Conservation (phyloP, 2,329 filamentous ascomycete genomes). For the Colletotrichum magnum region DNA sequence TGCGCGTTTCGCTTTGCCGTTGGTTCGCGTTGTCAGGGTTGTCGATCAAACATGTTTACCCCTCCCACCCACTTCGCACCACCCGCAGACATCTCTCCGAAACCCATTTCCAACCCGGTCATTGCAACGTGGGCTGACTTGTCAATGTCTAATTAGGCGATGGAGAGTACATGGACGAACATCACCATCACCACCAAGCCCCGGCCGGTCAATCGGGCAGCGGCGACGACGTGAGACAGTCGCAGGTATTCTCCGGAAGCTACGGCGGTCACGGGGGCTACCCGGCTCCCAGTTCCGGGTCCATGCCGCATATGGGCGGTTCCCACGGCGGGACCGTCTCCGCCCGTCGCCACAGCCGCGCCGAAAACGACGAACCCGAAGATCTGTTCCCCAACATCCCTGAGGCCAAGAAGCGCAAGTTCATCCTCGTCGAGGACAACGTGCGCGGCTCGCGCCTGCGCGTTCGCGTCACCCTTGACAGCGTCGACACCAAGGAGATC, state of each 20-base stretch:
- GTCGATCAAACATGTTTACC: conserved; percentile 40
- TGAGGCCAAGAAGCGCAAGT: conserved; percentile 93
- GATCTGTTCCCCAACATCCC: conserved; percentile 90
- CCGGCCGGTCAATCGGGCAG: conserved; percentile 67
- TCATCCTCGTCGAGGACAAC: conserved; percentile 94
- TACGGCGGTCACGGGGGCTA: conserved; percentile 76
- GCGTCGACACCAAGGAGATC: conserved; percentile 94
- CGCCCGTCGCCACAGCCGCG: conserved; percentile 53
- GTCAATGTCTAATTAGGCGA: conserved; percentile 62
- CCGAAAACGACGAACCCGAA: conserved; percentile 72
- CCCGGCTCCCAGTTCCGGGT: conserved; percentile 66
- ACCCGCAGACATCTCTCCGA: conserved; percentile 29
- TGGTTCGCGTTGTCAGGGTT: conserved; percentile 29
- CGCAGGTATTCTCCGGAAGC: conserved; percentile 77
- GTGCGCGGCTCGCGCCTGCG: conserved; percentile 85
- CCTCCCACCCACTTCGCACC: conserved; percentile 32
- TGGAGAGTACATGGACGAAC: conserved; percentile 73
- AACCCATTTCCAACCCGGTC: conserved; percentile 30
- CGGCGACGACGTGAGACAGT: conserved; percentile 76
- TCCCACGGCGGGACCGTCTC: conserved; percentile 52
- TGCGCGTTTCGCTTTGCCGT: conserved; percentile 36
- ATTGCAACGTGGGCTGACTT: conserved; percentile 42
- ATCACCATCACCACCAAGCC: conserved; percentile 77
- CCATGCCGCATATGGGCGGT: conserved; percentile 73
- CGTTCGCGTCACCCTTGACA: conserved; percentile 92